Base-by-base conservation (phyloP, 2,329 filamentous ascomycete species). In the Metarhizium guizhouense region DNA sequence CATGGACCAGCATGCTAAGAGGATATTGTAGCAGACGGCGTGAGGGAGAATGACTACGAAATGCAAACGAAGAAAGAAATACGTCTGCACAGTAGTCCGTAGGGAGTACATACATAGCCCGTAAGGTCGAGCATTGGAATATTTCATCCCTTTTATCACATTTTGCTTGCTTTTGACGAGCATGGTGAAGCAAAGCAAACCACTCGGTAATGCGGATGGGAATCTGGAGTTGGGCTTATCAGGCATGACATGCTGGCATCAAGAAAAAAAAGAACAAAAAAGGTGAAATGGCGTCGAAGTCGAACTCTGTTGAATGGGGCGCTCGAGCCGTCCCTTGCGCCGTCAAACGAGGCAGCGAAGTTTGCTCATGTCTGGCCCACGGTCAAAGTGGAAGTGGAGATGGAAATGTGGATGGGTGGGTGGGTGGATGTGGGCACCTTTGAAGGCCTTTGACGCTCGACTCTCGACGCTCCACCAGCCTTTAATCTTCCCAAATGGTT, bases 281-380 rank as follows among this genome's bases (percentile, higher is more conserved):
- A 18, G 16, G 10, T 3, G 25, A 16, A 3, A 45, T 47, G 10
- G 40, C 43, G 25, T 14, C 38, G 18, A 7, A 14, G 11, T 16
- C 38, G 8, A 40, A 16, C 38, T 13, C 38, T 20, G 48, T 11
- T 30, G 14, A 10, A 18, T 30, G 51, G 34, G 55, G 55, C 55
- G 47, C 47, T 53, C 51, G 55, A 53, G 55, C 55, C 55, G 51
- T 56, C 30, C 51, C 54, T 51, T 45, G 51, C 36, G 38, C 38
- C 38, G 38, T 14, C 38, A 40, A 40, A 40, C 38, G 14, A 40
- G 38, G 13, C 38, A 16, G 38, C 13, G 38, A 16, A 14, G 38
- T 13, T 16, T 45, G n/a, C 13, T 16, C 38, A 34, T 34, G 32
- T 8, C 32, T 34, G 10, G 32, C 5, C 6, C 32, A 11, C 4